Percentiles rank a stretch among this genome's conserved stretches.
These are phyloP conservation scores for Nakazawaea holstii DNA, from an alignment of 805 yeast species.

Conservation along the genomic window DNA sequence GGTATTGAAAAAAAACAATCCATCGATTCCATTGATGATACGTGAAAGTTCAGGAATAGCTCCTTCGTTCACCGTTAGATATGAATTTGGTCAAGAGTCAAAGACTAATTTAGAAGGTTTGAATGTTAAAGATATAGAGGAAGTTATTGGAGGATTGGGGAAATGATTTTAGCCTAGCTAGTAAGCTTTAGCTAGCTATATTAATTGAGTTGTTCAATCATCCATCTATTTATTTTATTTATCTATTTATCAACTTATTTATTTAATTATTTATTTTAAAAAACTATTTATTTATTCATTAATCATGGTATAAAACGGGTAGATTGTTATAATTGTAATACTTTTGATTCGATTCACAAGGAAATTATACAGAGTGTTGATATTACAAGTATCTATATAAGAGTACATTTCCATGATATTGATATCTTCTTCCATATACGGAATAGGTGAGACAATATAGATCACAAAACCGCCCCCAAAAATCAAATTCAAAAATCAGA, in stretches of 20 bases:
- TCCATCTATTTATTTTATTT: constrained; percentile 4
- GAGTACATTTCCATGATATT: too few species aligned
- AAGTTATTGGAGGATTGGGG: constrained; percentile 31
- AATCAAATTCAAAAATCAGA: too few species aligned
- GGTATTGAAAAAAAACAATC: constrained; percentile 55
- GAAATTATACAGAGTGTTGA: too few species aligned
- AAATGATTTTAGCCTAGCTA: constrained; percentile 13
- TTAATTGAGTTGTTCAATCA: neutral
- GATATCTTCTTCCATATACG: too few species aligned
- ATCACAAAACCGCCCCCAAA: too few species aligned
- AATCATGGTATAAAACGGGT: too few species aligned
- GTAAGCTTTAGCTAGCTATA: neutral
- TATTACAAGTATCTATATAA: too few species aligned
- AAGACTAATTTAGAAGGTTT: constrained; percentile 44
- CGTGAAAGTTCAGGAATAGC: constrained; percentile 72
- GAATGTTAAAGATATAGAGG: constrained; percentile 38
- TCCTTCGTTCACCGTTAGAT: constrained; percentile 73
- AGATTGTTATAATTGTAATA: too few species aligned
- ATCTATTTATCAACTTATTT: neutral
- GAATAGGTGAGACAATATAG: too few species aligned
- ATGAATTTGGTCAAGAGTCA: constrained; percentile 49
- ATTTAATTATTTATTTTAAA: neutral
- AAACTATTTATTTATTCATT: too few species aligned
- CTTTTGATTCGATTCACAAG: too few species aligned
- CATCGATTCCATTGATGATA: constrained; percentile 66